A percentile compares a stretch with the other conserved stretches of the same genome.
Evolutionary conservation across 495 filamentous ascomycete species (phyloP).

Genomic region (Bombardia bombarda): DNA sequence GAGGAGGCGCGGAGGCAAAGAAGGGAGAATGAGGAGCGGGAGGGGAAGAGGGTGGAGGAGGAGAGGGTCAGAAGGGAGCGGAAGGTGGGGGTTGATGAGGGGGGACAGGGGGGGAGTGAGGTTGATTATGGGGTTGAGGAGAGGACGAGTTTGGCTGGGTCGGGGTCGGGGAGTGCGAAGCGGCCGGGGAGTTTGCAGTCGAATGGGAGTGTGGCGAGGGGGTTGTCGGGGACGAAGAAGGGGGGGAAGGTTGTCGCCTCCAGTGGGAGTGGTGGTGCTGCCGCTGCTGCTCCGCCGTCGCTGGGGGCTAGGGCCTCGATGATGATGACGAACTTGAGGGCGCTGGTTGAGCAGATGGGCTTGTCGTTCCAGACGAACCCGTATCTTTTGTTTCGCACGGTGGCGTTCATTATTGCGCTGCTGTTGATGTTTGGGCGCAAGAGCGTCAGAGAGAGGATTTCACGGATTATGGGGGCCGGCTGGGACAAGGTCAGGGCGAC

Average conservation of each 20-base stretch:
- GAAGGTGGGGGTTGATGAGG: too few species aligned
- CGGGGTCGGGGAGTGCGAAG: slow-evolving; percentile 6
- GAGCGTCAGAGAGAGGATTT: slow-evolving; percentile 66
- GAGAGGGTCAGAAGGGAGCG: slow-evolving; percentile 31
- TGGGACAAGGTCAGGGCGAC: slow-evolving; percentile 84
- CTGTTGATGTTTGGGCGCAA: slow-evolving; percentile 66
- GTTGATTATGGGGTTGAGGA: slow-evolving; percentile 42
- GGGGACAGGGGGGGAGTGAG: slow-evolving; percentile 14
- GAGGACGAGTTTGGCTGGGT: slow-evolving; percentile 33
- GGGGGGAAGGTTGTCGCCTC: too few species aligned
- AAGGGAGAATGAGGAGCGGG: slow-evolving; percentile 46
- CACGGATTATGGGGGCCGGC: slow-evolving; percentile 53
- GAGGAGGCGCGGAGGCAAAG: slow-evolving; percentile 47
- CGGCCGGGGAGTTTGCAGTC: neutral
- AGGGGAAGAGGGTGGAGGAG: slow-evolving; percentile 38
- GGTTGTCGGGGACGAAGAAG: slow-evolving; percentile 19
- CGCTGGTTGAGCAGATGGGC: slow-evolving; percentile 53
- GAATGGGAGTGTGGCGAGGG: slow-evolving; percentile 5
- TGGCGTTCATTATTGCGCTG: slow-evolving; percentile 79
- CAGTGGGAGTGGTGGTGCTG: too few species aligned
- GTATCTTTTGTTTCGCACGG: slow-evolving; percentile 59
- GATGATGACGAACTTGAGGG: slow-evolving; percentile 47
- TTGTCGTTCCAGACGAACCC: slow-evolving; percentile 63
- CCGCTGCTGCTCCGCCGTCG: slow-evolving; percentile 22
- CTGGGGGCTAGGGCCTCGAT: slow-evolving; percentile 42